These are phyloP conservation scores for Panicum hallii DNA, from an alignment of 202 grass and related monocot species.

Conservation along the genomic window DNA sequence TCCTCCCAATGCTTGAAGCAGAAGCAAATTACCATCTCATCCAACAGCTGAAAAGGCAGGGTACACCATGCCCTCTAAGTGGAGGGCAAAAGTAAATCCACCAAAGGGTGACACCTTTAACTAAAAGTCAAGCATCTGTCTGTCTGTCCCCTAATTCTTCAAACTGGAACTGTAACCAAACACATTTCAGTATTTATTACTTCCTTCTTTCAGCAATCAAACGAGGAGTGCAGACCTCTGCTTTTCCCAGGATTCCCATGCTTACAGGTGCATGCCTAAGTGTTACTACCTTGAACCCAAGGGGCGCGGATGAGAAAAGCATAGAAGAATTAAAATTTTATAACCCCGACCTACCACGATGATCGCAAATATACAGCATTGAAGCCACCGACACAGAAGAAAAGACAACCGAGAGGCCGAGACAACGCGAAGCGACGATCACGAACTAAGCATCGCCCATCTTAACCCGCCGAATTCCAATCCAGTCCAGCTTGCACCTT, in stretches of 20 bases:
- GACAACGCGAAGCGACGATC: neutral
- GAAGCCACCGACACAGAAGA: slow-evolving; percentile 37
- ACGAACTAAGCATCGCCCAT: neutral
- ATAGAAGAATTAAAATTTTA: neutral
- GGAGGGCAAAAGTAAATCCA: slow-evolving; percentile 42
- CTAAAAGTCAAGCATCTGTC: slow-evolving; percentile 38
- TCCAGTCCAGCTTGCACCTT: neutral
- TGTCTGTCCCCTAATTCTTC: slow-evolving; percentile 23
- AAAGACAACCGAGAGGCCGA: neutral
- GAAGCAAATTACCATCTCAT: slow-evolving; percentile 30
- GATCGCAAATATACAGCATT: neutral
- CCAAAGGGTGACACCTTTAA: slow-evolving; percentile 41
- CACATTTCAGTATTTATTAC: neutral
- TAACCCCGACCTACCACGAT: neutral
- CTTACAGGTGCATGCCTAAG: neutral
- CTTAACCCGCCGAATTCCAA: neutral
- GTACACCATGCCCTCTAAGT: slow-evolving; percentile 25
- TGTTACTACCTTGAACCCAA: neutral
- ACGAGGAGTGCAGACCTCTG: neutral
- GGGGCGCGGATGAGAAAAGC: neutral
- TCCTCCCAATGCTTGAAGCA: slow-evolving; percentile 10
- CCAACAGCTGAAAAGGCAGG: slow-evolving; percentile 15
- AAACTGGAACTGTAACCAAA: slow-evolving; percentile 21
- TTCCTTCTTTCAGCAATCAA: slow-evolving; percentile 11
- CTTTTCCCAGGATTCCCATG: slow-evolving; percentile 2